phyloP scores from a whole-genome alignment of 495 filamentous ascomycete genomes.

The Corynascus novoguineensis region DNA sequence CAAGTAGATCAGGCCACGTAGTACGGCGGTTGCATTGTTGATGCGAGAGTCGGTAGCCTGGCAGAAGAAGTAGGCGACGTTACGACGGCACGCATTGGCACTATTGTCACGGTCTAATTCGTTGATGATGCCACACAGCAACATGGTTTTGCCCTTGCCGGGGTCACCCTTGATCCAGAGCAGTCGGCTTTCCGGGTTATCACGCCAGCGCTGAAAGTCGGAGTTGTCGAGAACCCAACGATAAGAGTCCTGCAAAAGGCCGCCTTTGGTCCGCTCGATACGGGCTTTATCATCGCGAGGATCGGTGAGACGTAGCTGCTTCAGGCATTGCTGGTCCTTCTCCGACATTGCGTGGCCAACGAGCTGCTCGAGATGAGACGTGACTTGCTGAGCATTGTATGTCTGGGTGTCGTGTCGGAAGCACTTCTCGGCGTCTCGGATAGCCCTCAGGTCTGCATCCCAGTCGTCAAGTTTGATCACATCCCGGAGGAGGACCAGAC shows the following conservation, averaged over 20 bases:
- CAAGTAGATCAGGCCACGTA: constrained; percentile 39
- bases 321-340: background rate
- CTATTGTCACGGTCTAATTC: constrained; percentile 29
- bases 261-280: constrained; percentile 34
- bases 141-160: constrained; percentile 43
- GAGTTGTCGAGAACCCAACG: constrained; percentile 39
- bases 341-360: background rate
- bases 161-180: constrained; percentile 51
- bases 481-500: background rate
- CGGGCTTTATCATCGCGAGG: constrained; percentile 8
- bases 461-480: background rate
- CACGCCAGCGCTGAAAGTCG: constrained; percentile 32
- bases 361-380: background rate
- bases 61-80: constrained; percentile 39
- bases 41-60: too few relatives aligned
- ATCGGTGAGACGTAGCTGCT: constrained; percentile 2
- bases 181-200: constrained; percentile 26
- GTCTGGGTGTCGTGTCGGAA: background rate
- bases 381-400: background rate
- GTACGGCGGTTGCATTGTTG: constrained; percentile 36
- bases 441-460: background rate
- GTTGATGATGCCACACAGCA: constrained; percentile 41
- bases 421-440: background rate
- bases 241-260: constrained; percentile 40
- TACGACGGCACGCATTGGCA: background rate